Evolutionary conservation across 352 stramenopile species (phyloP).

Genomic region (Aphanomyces stellatus): DNA sequence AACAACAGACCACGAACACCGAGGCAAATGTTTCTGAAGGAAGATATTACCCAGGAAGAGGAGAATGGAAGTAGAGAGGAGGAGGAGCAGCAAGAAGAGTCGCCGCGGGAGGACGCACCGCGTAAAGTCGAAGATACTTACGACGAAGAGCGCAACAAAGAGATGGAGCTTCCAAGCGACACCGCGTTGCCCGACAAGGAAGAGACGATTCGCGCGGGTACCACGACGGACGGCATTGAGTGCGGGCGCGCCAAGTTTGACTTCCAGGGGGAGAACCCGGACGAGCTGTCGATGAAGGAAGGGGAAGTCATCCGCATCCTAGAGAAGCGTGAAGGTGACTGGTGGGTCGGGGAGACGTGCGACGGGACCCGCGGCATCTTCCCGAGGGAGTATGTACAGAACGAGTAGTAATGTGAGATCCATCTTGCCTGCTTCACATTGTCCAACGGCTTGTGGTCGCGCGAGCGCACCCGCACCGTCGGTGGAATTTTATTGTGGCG

Average conservation of each 20-base stretch:
- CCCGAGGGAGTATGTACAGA: conserved; percentile 37
- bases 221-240: background rate
- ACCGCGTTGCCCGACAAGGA: background rate
- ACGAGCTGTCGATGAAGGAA: conserved; percentile 41
- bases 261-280: conserved; percentile 33
- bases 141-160: background rate
- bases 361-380: conserved; percentile 54
- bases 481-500: too few relatives aligned
- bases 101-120: too few relatives aligned
- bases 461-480: too few relatives aligned
- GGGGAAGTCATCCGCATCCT: conserved; percentile 51
- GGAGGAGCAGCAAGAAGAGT: too few relatives aligned
- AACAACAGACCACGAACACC: background rate
- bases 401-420: background rate
- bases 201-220: background rate
- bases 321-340: conserved; percentile 37
- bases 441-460: too few relatives aligned
- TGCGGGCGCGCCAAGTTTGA: conserved; percentile 27
- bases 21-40: background rate
- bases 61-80: background rate
- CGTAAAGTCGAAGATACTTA: background rate
- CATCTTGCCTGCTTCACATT: background rate
- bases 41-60: background rate
- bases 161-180: background rate
- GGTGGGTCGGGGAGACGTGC: conserved; percentile 55